Percentiles rank a stretch among this genome's conserved stretches.
phyloP scores from a whole-genome alignment of 352 stramenopile species.

The Phytophthora boehmeriae region DNA sequence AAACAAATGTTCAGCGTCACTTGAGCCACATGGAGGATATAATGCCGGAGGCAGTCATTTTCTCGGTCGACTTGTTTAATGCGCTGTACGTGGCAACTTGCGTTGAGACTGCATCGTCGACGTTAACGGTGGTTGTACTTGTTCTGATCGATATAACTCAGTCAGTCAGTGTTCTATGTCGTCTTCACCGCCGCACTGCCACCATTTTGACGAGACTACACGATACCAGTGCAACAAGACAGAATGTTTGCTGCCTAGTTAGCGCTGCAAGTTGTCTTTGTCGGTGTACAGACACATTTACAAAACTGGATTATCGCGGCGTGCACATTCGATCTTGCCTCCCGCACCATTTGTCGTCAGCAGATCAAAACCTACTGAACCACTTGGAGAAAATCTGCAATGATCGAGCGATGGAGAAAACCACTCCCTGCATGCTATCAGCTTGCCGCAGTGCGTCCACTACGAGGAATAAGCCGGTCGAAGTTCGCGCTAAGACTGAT shows the following conservation, averaged over 20 bases:
- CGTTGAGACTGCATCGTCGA: slow-evolving; percentile 14
- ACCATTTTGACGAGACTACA: slow-evolving; percentile 8
- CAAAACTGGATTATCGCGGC: slow-evolving; percentile 5
- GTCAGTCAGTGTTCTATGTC: slow-evolving; percentile 14
- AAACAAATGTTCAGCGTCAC: slow-evolving; percentile 13
- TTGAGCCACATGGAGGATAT: slow-evolving; percentile 14
- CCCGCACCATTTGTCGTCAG: slow-evolving; percentile 1
- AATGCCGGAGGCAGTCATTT: slow-evolving; percentile 15
- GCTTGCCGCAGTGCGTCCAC: neutral
- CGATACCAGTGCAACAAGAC: too few species aligned
- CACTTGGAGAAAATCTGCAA: slow-evolving; percentile 5
- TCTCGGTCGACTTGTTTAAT: slow-evolving; percentile 23
- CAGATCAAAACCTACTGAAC: slow-evolving; percentile 2
- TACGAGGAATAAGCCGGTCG: too few species aligned
- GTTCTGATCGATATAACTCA: slow-evolving; percentile 31
- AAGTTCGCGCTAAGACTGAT: too few species aligned
- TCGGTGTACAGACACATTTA: slow-evolving; percentile 1
- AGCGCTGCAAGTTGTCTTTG: slow-evolving; percentile 7
- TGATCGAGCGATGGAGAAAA: neutral
- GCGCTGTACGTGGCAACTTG: slow-evolving; percentile 16
- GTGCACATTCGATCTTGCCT: slow-evolving; percentile 22
- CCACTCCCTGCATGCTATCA: neutral
- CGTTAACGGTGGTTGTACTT: slow-evolving; percentile 20
- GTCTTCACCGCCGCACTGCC: slow-evolving; percentile 11
- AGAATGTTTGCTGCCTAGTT: neutral